Evolutionary conservation across 345 rosid genomes (phyloP), one percentile per base, ranked within the genome.

Genomic region (Hibiscus trionum): DNA sequence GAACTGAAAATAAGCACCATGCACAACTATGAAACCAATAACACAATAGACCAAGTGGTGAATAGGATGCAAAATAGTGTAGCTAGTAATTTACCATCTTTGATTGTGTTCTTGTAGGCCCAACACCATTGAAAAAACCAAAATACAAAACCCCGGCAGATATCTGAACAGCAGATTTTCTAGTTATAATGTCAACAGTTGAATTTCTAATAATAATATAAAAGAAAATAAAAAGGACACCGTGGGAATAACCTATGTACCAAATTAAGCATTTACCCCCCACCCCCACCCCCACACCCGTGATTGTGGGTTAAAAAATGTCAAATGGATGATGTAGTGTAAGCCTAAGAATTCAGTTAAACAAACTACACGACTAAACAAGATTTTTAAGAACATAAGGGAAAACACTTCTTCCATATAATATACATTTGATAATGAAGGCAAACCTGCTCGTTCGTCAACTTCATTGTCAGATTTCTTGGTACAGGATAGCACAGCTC

Each of bases 91-190:
- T 61, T 86, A 94, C 98, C 98, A 94, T 94, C 82, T 92, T 94
- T 61, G 90, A 90, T 64, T 92, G 97, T 47, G 98, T 82, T 79
- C 92, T 90, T 37, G 85, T 80, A 77, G 87, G 84, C 57, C 97
- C 98, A 77, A 91, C 76, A 53, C 98, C 98, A 29, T 94, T 94
- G 75, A 94, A 94, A 79, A 91, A 88, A 73, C 96, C 97, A 66
- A 91, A 82, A 77, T 90, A 94, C 90, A 91, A 90, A 73, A 84
- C 91, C 77, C 98, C 95, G 12, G 97, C 85, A 72, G 92, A 80
- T 81, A 91, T 86, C 97, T 94, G 85, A 76, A 76, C 19, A 76
- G 67, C 11, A 77, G 16, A 9, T 17, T 56, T 42, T 44, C 47
- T 14, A 26, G 74, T 58, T 71, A 42, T 1, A 56, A 12, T 24